phyloP scores from a whole-genome alignment of 2,329 filamentous ascomycete genomes.

The Fusarium duplospermum region DNA sequence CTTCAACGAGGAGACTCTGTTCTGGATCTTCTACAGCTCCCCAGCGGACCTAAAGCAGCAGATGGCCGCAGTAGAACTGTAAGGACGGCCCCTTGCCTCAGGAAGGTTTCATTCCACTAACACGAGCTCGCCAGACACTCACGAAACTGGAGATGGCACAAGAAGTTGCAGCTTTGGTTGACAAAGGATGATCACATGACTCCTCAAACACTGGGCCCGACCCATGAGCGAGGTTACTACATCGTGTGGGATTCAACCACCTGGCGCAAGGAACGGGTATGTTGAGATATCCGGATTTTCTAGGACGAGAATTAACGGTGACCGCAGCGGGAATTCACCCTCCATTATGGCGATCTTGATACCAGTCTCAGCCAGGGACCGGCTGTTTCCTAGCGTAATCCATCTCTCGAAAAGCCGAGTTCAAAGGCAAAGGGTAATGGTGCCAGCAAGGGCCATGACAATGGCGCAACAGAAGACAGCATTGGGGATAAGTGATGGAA shows the following conservation, averaged over 20 bases:
- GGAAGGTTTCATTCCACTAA: conserved; percentile 1
- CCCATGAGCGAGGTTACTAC: conserved; percentile 73
- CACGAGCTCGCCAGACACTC: conserved; percentile 61
- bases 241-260: conserved; percentile 72
- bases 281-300: conserved; percentile 45
- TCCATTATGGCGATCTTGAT: conserved; percentile 73
- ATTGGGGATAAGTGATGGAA: conserved; percentile 31
- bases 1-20: conserved; percentile 76
- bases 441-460: neutral
- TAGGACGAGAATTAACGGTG: conserved; percentile 7
- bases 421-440: neutral
- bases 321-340: conserved; percentile 67
- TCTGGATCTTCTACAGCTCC: conserved; percentile 78
- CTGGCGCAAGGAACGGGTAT: conserved; percentile 73
- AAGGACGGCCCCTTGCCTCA: conserved; percentile 42
- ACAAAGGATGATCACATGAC: conserved; percentile 76
- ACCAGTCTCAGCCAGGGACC: conserved; percentile 54
- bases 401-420: neutral
- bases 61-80: conserved; percentile 73
- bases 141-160: conserved; percentile 77
- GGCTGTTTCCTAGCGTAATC: conserved; percentile 39
- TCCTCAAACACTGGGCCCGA: conserved; percentile 68
- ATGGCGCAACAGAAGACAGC: neutral
- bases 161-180: conserved; percentile 73
- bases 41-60: conserved; percentile 72